Evolutionary conservation across 2,329 filamentous ascomycete genomes (phyloP), one percentile per base, ranked within the genome.

Genomic region (Nectriaceae sp.): DNA sequence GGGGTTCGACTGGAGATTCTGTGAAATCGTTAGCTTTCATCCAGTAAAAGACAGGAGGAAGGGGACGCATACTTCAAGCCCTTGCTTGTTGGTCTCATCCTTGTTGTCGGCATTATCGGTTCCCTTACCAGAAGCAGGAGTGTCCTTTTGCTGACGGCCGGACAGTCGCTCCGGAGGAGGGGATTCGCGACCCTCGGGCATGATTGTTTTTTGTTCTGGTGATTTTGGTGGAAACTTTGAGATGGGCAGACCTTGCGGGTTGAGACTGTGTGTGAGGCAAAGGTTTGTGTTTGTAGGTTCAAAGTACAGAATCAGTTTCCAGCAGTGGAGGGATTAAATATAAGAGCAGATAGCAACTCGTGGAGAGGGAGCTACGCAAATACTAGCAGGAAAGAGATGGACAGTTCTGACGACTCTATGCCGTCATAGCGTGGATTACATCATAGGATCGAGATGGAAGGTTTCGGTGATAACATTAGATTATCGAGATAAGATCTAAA

Each of bases 171-270:
- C 84, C 21, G 89, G 88, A 44, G 84, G 74, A 53, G 90, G 91
- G 24, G 90, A 96, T 72, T 96, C 81, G 65, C 85, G 85, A 68
- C 89, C 88, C 70, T 80, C 71, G 64, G 88, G 85, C 87, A 90
- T 90, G 63, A 56, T 84, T 52, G 56, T 60, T 62, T 56, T 68
- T 55, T 50, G 42, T 18, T 22, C 51, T 42, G 43, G 44, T 52
- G 37, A 16, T 41, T 42, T 33, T 40, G 35, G 21, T 37, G 21
- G 6, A 11, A 11, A 6, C 33, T 37, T 31, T 31, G 26, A 31
- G 26, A 40, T 36, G 21, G 11, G 10, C 6, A 26, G 29, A n/a
- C n/a, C n/a, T n/a, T n/a, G n/a, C n/a, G n/a, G n/a, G n/a, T n/a
- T n/a, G n/a, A 26, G 31, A 26, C 8, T 11, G 50, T 56, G 52